phyloP scores from a whole-genome alignment of 768 basidiomycete species.

The Mycena rosella region DNA sequence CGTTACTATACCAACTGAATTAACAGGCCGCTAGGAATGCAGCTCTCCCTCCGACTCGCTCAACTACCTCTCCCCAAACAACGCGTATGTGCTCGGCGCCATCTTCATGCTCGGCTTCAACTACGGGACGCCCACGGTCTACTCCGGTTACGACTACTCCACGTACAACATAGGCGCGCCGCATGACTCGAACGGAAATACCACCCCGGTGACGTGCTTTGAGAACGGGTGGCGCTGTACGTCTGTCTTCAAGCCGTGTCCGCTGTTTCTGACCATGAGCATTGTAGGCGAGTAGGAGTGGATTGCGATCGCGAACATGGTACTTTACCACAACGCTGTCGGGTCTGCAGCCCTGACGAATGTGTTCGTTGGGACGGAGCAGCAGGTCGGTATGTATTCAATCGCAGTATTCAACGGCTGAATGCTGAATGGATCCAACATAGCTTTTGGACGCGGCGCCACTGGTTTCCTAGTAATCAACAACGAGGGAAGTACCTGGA shows the following conservation, averaged over 20 bases:
- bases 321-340: conserved; percentile 50
- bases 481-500: conserved; percentile 56
- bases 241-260: conserved; percentile 23
- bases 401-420: background rate
- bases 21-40: conserved; percentile 22
- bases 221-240: conserved; percentile 31
- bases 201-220: conserved; percentile 39
- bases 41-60: conserved; percentile 26
- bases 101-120: conserved; percentile 31
- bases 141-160: conserved; percentile 25
- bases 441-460: conserved; percentile 48
- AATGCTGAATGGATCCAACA: conserved; percentile 8
- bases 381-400: conserved; percentile 29
- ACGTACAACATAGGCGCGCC: conserved; percentile 27
- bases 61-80: conserved; percentile 23
- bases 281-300: conserved; percentile 45
- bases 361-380: conserved; percentile 41
- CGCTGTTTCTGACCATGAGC: conserved; percentile 22
- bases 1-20: background rate
- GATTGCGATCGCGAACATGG: conserved; percentile 55
- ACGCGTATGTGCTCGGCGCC: conserved; percentile 25
- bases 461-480: conserved; percentile 57
- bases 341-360: conserved; percentile 48
- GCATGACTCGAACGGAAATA: conserved; percentile 39
- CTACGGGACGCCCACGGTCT: conserved; percentile 31